Evolutionary conservation across 495 filamentous ascomycete genomes (phyloP).

Genomic region (Penicillium atrosanguineum): DNA sequence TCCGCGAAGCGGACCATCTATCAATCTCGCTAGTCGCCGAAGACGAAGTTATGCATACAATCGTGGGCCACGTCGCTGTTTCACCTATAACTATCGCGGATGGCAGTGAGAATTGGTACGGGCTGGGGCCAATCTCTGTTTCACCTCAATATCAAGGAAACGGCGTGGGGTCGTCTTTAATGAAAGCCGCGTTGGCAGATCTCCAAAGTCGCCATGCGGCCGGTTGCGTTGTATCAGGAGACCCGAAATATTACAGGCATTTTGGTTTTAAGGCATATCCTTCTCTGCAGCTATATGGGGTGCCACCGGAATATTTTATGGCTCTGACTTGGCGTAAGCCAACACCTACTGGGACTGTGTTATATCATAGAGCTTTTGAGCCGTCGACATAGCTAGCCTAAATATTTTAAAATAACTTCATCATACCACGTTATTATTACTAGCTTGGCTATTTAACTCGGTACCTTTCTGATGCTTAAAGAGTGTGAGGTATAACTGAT

Average conservation of each 20-base stretch:
- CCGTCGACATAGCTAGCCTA: background rate
- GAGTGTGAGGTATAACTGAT: too few species aligned
- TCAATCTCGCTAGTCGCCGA: constrained; percentile 5
- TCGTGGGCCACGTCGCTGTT: background rate
- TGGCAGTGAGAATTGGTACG: constrained; percentile 1
- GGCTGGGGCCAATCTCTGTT: background rate
- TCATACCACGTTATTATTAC: too few species aligned
- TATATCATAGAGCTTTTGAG: constrained; percentile 4
- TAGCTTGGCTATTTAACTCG: too few species aligned
- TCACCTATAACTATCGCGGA: background rate
- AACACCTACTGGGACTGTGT: constrained; percentile 2
- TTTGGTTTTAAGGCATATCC: background rate
- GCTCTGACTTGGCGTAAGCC: constrained; percentile 1
- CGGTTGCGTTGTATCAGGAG: constrained; percentile 1
- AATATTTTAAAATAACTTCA: too few species aligned
- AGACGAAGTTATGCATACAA: background rate
- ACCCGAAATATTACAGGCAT: constrained; percentile 1
- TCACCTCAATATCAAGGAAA: constrained; percentile 1
- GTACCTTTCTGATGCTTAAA: too few species aligned
- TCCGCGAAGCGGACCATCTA: constrained; percentile 2
- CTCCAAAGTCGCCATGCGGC: background rate
- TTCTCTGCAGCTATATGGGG: constrained; percentile 1
- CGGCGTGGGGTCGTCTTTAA: constrained; percentile 1
- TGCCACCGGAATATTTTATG: constrained; percentile 4
- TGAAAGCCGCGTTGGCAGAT: background rate